A percentile compares a stretch with the other conserved stretches of the same genome.
Conservation (phyloP, 352 stramenopile species). For the Pilasporangium apinafurcum region DNA sequence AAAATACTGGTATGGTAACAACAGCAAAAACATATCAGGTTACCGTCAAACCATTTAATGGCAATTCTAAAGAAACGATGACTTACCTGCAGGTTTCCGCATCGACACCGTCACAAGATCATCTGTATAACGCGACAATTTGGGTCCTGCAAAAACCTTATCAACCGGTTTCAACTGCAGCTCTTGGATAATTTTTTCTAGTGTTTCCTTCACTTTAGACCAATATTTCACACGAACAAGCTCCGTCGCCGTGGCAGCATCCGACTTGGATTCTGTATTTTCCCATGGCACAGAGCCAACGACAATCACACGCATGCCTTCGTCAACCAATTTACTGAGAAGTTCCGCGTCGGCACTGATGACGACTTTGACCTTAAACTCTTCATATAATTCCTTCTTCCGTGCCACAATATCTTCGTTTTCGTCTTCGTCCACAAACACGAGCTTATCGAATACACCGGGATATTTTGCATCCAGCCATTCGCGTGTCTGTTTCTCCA, state of each 20-base stretch:
- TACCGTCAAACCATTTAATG: too few relatives aligned
- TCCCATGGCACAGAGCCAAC: conserved; percentile 56
- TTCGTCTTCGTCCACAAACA: conserved; percentile 51
- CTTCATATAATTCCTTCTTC: conserved; percentile 55
- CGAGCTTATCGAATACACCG: conserved; percentile 68
- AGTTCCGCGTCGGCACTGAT: conserved; percentile 29
- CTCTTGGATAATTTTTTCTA: conserved; percentile 39
- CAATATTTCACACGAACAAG: conserved; percentile 21
- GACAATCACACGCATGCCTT: conserved; percentile 23
- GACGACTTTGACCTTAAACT: conserved; percentile 59
- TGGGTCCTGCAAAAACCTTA: conserved; percentile 40
- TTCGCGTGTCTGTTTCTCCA: conserved; percentile 66
- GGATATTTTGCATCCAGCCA: conserved; percentile 61
- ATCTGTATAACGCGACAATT: conserved; percentile 61
- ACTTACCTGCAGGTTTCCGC: conserved; percentile 57
- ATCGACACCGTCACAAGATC: conserved; percentile 68
- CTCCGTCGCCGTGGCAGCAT: conserved; percentile 6
- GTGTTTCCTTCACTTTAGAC: conserved; percentile 16
- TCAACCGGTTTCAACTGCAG: conserved; percentile 32
- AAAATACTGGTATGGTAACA: conserved; percentile 71
- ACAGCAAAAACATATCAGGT: too few relatives aligned
- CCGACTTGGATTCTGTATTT: background rate
- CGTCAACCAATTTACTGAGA: conserved; percentile 15
- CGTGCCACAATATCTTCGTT: conserved; percentile 26
- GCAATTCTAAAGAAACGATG: too few relatives aligned